Percentiles rank a stretch among this genome's conserved stretches.
Evolutionary conservation across 2,329 filamentous ascomycete species (phyloP).

Genomic region (Lasiodiplodia gonubiensis): DNA sequence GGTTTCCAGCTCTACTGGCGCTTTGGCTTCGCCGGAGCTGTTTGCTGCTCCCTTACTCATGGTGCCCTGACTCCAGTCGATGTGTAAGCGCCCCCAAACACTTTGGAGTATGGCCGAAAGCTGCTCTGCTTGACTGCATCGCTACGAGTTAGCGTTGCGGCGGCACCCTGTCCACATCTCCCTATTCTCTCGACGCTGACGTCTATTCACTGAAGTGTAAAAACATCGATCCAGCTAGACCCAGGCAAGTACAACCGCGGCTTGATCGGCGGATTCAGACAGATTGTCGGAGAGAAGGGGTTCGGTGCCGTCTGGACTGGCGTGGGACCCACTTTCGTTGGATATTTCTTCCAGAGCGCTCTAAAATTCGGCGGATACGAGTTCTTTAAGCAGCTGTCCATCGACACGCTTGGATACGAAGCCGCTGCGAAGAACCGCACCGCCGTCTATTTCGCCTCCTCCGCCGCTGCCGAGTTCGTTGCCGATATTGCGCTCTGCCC

Average conservation of each 20-base stretch:
- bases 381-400: slow-evolving; percentile 93
- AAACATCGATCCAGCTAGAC: slow-evolving; percentile 84
- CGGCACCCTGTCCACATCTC: neutral
- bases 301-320: slow-evolving; percentile 56
- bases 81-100: slow-evolving; percentile 74
- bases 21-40: slow-evolving; percentile 94
- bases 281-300: slow-evolving; percentile 84
- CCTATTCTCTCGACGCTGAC: slow-evolving; percentile 6
- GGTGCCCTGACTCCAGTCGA: slow-evolving; percentile 96
- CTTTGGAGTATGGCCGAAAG: no score
- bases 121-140: neutral
- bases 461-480: slow-evolving; percentile 68
- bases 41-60: slow-evolving; percentile 99
- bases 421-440: slow-evolving; percentile 77
- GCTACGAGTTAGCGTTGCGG: no score
- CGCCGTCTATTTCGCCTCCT: slow-evolving; percentile 75
- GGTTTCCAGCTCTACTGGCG: slow-evolving; percentile 80
- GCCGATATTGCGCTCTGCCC: slow-evolving; percentile 85
- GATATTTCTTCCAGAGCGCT: slow-evolving; percentile 29
- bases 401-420: slow-evolving; percentile 75
- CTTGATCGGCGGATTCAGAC: slow-evolving; percentile 82
- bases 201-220: slow-evolving; percentile 69
- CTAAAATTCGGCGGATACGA: slow-evolving; percentile 91
- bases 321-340: slow-evolving; percentile 72
- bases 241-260: slow-evolving; percentile 64